These are phyloP conservation scores for Protomyces gravidus DNA, from an alignment of 1,139 yeast species.

Conservation along the genomic window DNA sequence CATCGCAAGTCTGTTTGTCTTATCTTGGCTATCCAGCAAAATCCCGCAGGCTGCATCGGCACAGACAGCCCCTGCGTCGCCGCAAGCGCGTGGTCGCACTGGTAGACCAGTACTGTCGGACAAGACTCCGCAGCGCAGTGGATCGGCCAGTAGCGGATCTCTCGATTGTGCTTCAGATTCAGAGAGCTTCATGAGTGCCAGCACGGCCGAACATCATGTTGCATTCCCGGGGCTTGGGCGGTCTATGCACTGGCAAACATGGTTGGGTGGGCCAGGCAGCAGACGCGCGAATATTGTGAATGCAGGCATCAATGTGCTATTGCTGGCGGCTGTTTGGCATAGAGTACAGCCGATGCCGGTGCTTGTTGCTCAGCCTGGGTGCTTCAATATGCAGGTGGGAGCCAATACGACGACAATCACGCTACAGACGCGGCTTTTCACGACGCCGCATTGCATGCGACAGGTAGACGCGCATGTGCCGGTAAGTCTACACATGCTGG, in stretches of 20 bases:
- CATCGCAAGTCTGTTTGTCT: neutral
- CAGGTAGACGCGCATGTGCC: neutral
- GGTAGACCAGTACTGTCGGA: neutral
- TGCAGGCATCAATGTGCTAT: neutral
- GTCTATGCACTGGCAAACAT: neutral
- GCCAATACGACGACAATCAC: neutral
- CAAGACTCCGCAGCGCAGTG: neutral
- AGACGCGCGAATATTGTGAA: neutral
- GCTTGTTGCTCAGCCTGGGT: neutral
- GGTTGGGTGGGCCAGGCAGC: neutral
- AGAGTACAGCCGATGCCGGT: neutral
- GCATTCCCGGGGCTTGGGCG: neutral
- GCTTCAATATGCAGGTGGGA: neutral
- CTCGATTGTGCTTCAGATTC: neutral
- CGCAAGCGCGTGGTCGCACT: neutral
- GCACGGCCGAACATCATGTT: neutral
- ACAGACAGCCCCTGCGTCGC: neutral
- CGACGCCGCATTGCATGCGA: neutral
- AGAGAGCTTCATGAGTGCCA: neutral
- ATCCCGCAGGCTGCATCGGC: neutral
- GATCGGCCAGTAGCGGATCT: neutral
- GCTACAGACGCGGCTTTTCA: neutral
- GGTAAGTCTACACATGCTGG: neutral
- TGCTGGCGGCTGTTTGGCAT: neutral
- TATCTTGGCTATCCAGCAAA: neutral